phyloP scores from a whole-genome alignment of 495 filamentous ascomycete genomes.

The Jackrogersella multiformis region DNA sequence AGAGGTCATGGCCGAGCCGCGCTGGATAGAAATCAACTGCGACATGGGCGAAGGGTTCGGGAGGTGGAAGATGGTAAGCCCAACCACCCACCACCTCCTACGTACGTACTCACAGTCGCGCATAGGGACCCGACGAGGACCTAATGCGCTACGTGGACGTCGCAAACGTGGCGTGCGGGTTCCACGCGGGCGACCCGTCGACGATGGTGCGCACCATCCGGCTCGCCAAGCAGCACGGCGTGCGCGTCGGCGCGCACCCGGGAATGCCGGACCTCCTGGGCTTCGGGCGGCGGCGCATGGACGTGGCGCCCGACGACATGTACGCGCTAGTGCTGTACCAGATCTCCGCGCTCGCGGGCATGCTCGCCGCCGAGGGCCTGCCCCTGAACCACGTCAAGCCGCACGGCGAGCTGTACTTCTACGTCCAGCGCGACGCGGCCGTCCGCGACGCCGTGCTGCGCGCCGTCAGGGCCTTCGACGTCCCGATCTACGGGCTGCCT shows the following conservation, averaged over 20 bases:
- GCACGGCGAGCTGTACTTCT: conserved; percentile 65
- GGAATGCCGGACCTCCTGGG: conserved; percentile 70
- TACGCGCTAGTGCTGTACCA: conserved; percentile 67
- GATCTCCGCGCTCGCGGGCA: conserved; percentile 65
- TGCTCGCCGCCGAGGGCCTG: conserved; percentile 64
- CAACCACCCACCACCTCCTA: not conserved
- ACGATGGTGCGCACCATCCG: conserved; percentile 68
- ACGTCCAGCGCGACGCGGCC: conserved; percentile 64
- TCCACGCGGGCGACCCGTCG: conserved; percentile 65
- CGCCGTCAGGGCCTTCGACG: conserved; percentile 59
- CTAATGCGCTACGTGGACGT: conserved; percentile 67
- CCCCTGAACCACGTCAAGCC: conserved; percentile 69
- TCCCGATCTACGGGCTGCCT: conserved; percentile 63
- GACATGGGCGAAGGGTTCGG: conserved; percentile 49
- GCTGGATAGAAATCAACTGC: conserved; percentile 43
- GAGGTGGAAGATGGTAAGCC: conserved; percentile 42
- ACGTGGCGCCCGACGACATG: conserved; percentile 63
- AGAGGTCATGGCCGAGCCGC: conserved; percentile 35
- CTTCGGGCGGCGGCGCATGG: conserved; percentile 68
- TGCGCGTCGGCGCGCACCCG: conserved; percentile 67
- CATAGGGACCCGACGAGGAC: conserved; percentile 63
- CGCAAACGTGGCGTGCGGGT: conserved; percentile 72
- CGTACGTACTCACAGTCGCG: not conserved
- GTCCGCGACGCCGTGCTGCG: conserved; percentile 60
- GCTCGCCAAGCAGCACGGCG: conserved; percentile 62